phyloP scores from a whole-genome alignment of 2,329 filamentous ascomycete species.

The Tolypocladium sp. region DNA sequence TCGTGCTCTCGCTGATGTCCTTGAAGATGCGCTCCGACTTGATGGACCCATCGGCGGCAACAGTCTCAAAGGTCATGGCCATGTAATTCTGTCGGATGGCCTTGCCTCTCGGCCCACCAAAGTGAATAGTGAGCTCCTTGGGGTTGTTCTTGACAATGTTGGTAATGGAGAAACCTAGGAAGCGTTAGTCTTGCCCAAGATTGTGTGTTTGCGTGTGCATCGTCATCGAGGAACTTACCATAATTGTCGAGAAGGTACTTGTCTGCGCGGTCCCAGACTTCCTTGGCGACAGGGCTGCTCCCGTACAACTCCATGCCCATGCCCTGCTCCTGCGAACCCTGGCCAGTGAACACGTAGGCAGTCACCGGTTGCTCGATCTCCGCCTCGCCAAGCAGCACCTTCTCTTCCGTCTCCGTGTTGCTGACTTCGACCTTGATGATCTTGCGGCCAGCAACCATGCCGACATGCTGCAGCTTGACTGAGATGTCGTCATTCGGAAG shows the following conservation, averaged over 20 bases:
- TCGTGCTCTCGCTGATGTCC: slow-evolving; percentile 85
- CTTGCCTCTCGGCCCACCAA: slow-evolving; percentile 92
- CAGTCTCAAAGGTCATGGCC: slow-evolving; percentile 99
- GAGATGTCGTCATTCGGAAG: slow-evolving; percentile 91
- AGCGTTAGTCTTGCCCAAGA: neutral
- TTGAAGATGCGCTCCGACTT: slow-evolving; percentile 99
- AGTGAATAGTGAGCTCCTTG: slow-evolving; percentile 96
- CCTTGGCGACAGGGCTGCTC: slow-evolving; percentile 87
- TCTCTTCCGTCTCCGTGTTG: slow-evolving; percentile 94
- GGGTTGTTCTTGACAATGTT: slow-evolving; percentile 99
- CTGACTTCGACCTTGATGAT: slow-evolving; percentile 97
- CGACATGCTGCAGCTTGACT: slow-evolving; percentile 91
- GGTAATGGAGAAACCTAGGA: slow-evolving; percentile 80
- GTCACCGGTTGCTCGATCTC: slow-evolving; percentile 97
- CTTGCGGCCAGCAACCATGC: slow-evolving; percentile 97
- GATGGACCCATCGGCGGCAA: slow-evolving; percentile 80
- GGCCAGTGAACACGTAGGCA: slow-evolving; percentile 95
- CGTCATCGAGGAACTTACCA: slow-evolving; percentile 45
- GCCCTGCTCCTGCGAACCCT: slow-evolving; percentile 96
- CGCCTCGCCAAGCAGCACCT: slow-evolving; percentile 88
- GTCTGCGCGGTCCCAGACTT: slow-evolving; percentile 96
- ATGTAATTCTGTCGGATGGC: slow-evolving; percentile 98
- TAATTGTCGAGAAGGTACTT: slow-evolving; percentile 99
- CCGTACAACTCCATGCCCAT: slow-evolving; percentile 99
- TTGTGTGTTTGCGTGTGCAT: neutral